Conservation (phyloP, 2,329 filamentous ascomycete species). For the Alternaria sp. region DNA sequence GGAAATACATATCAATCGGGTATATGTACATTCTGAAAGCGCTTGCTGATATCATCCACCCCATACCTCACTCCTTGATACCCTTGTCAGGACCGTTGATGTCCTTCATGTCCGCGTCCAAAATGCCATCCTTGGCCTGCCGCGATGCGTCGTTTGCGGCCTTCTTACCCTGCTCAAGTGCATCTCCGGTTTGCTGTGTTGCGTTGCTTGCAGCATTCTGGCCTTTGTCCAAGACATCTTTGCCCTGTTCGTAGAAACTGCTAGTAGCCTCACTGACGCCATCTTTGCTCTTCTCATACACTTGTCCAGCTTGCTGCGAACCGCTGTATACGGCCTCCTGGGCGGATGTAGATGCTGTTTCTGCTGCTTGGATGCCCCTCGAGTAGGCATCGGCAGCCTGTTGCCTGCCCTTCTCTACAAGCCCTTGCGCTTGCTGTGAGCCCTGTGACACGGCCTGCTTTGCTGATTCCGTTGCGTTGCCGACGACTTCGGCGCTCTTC, state of each 20-base stretch:
- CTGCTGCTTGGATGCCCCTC: slow-evolving; percentile 19
- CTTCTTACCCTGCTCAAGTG: slow-evolving; percentile 39
- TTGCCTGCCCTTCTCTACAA: slow-evolving; percentile 42
- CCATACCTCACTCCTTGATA: slow-evolving; percentile 25
- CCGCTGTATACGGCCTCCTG: slow-evolving; percentile 17
- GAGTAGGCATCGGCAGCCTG: slow-evolving; percentile 26
- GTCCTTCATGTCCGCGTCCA: slow-evolving; percentile 28
- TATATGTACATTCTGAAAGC: slow-evolving; percentile 32
- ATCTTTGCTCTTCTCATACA: slow-evolving; percentile 8
- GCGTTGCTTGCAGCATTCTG: slow-evolving; percentile 27
- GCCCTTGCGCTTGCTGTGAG: slow-evolving; percentile 36
- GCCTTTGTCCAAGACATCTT: slow-evolving; percentile 35
- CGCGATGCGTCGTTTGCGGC: slow-evolving; percentile 22
- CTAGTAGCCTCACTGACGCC: slow-evolving; percentile 10
- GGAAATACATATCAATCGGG: slow-evolving; percentile 15
- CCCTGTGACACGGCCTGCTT: slow-evolving; percentile 40
- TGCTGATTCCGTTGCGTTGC: slow-evolving; percentile 36
- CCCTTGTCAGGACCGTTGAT: slow-evolving; percentile 28
- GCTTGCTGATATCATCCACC: neutral
- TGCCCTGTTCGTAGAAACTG: slow-evolving; percentile 25
- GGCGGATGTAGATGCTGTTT: slow-evolving; percentile 13
- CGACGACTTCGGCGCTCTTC: slow-evolving; percentile 39
- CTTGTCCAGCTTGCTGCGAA: slow-evolving; percentile 19
- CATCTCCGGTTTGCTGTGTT: slow-evolving; percentile 22
- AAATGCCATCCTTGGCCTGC: slow-evolving; percentile 31